Evolutionary conservation across 768 basidiomycete species (phyloP), one percentile per base, ranked within the genome.

Genomic region (Hericium alpestre): DNA sequence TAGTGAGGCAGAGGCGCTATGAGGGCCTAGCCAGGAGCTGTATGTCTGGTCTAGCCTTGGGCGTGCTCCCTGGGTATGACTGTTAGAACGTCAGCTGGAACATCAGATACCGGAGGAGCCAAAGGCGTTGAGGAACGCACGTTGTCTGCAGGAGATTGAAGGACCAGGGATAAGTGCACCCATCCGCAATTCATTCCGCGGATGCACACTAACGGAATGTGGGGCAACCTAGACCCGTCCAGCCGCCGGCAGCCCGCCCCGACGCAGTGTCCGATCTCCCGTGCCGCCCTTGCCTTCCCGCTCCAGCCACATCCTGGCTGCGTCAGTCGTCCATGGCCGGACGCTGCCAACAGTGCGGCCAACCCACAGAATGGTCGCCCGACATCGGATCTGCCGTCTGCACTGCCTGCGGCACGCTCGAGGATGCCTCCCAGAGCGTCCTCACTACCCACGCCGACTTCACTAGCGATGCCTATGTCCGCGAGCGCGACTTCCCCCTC

Each of bases 361-460:
- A 61, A 20, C 15, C 52, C 3, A 61, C 60, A 25, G 59, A 61
- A 60, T 61, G 48, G 37, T 38, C 43, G 56, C 60, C 27, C 43
- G 59, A 60, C 41, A 39, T 60, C 18, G 59, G 59, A 56, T 62
- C 61, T 6, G 56, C 74, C 49, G 80, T 90, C 58, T 91, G 89
- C 69, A 79, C 79, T 12, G 53, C 59, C n/a, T 90, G 89, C 62
- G 89, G 84, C 15, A 82, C 82, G n/a, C 78, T 91, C 18, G 73
- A 71, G 10, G 82, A 88, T 63, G 74, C 86, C 0, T 72, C 76
- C 13, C 84, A 84, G 72, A 75, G 74, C 25, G 70, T 86, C 41
- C 79, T 91, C 51, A 74, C 79, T 8, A 72, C 77, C 22, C 73
- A 79, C 59, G 61, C 65, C 20, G 74, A 76, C 59, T 63, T 71